Evolutionary conservation across 73 alveolate genomes (phyloP).

Genomic region (Diophrys appendiculata): DNA sequence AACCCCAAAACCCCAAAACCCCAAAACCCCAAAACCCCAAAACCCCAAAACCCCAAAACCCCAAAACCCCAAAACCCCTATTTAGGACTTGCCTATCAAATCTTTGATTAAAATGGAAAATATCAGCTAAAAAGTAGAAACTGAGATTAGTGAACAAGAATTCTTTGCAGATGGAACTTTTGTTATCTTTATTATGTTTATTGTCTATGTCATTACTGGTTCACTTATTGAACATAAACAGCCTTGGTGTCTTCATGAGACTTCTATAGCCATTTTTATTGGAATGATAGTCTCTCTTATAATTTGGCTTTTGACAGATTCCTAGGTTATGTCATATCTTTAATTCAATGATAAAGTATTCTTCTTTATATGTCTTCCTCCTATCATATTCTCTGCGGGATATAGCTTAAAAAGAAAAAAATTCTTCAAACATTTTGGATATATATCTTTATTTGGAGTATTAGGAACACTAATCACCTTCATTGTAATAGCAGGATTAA

Average conservation of each 20-base stretch:
- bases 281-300: constrained; percentile 19
- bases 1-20: too few species aligned
- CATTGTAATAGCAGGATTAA: constrained; percentile 76
- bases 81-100: too few species aligned
- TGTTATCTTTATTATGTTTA: constrained; percentile 5
- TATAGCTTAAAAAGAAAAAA: constrained; percentile 82
- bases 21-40: too few species aligned
- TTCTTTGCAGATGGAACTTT: constrained; percentile 13
- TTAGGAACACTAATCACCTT: constrained; percentile 92
- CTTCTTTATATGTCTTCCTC: constrained; percentile 84
- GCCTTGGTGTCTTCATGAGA: constrained; percentile 24
- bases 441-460: constrained; percentile 91
- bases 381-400: constrained; percentile 88
- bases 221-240: constrained; percentile 14
- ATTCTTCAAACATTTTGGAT: constrained; percentile 91
- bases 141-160: too few species aligned
- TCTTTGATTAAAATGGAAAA: too few species aligned
- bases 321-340: not conserved
- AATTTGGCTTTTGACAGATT: constrained; percentile 3
- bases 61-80: too few species aligned
- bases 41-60: too few species aligned
- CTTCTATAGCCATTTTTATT: constrained; percentile 18
- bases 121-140: too few species aligned
- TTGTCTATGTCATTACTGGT: constrained; percentile 12
- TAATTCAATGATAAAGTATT: constrained; percentile 21